Evolutionary conservation across 2,329 filamentous ascomycete genomes (phyloP).

Genomic region (Boeremia exigua): DNA sequence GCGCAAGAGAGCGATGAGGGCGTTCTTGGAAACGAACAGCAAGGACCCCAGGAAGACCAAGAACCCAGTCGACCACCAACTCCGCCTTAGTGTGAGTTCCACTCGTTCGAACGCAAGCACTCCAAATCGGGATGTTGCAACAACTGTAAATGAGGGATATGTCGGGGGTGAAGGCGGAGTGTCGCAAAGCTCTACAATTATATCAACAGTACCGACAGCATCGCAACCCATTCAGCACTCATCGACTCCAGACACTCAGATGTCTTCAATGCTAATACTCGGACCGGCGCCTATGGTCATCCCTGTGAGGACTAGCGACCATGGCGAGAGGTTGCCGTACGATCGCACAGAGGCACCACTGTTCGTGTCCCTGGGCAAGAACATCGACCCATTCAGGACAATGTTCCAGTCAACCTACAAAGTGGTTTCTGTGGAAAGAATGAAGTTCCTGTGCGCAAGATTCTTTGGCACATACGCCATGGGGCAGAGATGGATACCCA

Average conservation of each 20-base stretch:
- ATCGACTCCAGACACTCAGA: slow-evolving; percentile 7
- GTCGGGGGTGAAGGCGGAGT: neutral
- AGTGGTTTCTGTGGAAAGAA: slow-evolving; percentile 37
- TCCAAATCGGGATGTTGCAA: slow-evolving; percentile 21
- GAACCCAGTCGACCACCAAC: neutral
- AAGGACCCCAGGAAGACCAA: slow-evolving; percentile 9
- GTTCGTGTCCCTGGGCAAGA: slow-evolving; percentile 38
- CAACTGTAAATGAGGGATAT: neutral
- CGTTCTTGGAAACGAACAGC: slow-evolving; percentile 36
- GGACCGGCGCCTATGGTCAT: slow-evolving; percentile 31
- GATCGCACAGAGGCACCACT: slow-evolving; percentile 21
- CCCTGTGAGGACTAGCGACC: slow-evolving; percentile 17
- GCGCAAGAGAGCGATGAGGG: slow-evolving; percentile 46
- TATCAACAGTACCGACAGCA: slow-evolving; percentile 12
- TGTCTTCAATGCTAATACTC: slow-evolving; percentile 21
- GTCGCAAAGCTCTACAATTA: slow-evolving; percentile 11
- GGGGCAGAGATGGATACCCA: slow-evolving; percentile 44
- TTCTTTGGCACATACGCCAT: slow-evolving; percentile 44
- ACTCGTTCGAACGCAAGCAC: slow-evolving; percentile 22
- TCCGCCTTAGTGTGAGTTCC: slow-evolving; percentile 29
- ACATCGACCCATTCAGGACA: slow-evolving; percentile 44
- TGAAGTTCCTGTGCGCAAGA: slow-evolving; percentile 45
- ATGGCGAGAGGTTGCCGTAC: slow-evolving; percentile 25
- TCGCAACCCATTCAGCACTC: slow-evolving; percentile 3
- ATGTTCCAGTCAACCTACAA: slow-evolving; percentile 42